phyloP scores from a whole-genome alignment of 2,329 filamentous ascomycete species.

The Herpotrichia juniperi region DNA sequence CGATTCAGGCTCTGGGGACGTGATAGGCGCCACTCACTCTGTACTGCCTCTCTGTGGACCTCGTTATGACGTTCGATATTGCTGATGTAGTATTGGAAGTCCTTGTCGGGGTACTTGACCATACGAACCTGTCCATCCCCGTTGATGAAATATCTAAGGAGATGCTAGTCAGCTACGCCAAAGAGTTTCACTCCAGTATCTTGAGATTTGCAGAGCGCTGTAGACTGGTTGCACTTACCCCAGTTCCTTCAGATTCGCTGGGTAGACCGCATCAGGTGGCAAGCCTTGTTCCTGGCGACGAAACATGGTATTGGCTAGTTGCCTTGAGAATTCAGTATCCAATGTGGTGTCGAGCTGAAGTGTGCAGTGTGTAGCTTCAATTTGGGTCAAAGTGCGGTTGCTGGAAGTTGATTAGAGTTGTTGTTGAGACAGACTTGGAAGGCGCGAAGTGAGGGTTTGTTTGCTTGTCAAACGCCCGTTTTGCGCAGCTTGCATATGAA shows the following conservation, averaged over 20 bases:
- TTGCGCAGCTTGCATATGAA: too few relatives aligned
- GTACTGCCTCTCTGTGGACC: slow-evolving; percentile 71
- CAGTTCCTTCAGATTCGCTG: slow-evolving; percentile 69
- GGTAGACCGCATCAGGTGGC: slow-evolving; percentile 69
- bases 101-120: slow-evolving; percentile 68
- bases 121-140: slow-evolving; percentile 75
- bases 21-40: slow-evolving; percentile 59
- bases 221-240: slow-evolving; percentile 61
- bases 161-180: slow-evolving; percentile 4
- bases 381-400: too few relatives aligned
- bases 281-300: slow-evolving; percentile 71
- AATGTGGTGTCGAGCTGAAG: too few relatives aligned
- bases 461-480: too few relatives aligned
- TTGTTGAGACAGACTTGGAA: too few relatives aligned
- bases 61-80: slow-evolving; percentile 80
- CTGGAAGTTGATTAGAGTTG: too few relatives aligned
- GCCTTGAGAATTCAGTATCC: not conserved
- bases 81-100: slow-evolving; percentile 76
- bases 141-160: slow-evolving; percentile 76
- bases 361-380: too few relatives aligned
- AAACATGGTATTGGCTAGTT: slow-evolving; percentile 66
- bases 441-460: too few relatives aligned
- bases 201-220: not conserved
- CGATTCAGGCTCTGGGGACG: not conserved
- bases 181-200: too few relatives aligned